Conservation (phyloP, 2,329 filamentous ascomycete genomes). For the Botrytis squamosa region DNA sequence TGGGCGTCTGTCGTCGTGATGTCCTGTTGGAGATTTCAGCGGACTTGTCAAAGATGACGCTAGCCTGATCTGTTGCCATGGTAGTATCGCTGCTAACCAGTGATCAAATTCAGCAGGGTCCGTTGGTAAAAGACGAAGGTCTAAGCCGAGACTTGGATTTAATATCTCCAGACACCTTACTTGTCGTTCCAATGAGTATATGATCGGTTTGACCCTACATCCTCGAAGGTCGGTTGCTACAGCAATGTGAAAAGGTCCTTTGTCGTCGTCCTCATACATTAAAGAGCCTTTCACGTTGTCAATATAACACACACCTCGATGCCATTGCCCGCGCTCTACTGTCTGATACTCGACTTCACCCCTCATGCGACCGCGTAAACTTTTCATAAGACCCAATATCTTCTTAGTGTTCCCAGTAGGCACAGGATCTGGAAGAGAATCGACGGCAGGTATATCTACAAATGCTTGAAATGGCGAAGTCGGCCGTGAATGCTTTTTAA, state of each 20-base stretch:
- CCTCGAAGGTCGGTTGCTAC: constrained; percentile 73
- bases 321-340: constrained; percentile 62
- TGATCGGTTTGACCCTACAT: constrained; percentile 64
- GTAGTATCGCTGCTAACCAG: constrained; percentile 78
- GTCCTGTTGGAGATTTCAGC: constrained; percentile 24
- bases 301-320: constrained; percentile 71
- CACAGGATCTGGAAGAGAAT: constrained; percentile 59
- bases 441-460: constrained; percentile 55
- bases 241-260: constrained; percentile 61
- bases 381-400: constrained; percentile 74
- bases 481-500: constrained; percentile 56
- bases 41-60: constrained; percentile 32
- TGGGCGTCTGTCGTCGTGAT: constrained; percentile 35
- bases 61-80: constrained; percentile 75
- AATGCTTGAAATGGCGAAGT: constrained; percentile 50
- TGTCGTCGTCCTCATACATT: constrained; percentile 71
- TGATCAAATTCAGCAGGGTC: constrained; percentile 67
- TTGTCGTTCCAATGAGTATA: constrained; percentile 44
- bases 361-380: constrained; percentile 74
- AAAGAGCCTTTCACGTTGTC: constrained; percentile 73
- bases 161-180: constrained; percentile 54
- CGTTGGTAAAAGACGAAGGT: constrained; percentile 65
- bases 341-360: constrained; percentile 72
- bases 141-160: constrained; percentile 53
- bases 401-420: constrained; percentile 68